These are phyloP conservation scores for Panus rudis DNA, from an alignment of 768 basidiomycete species.

Conservation along the genomic window DNA sequence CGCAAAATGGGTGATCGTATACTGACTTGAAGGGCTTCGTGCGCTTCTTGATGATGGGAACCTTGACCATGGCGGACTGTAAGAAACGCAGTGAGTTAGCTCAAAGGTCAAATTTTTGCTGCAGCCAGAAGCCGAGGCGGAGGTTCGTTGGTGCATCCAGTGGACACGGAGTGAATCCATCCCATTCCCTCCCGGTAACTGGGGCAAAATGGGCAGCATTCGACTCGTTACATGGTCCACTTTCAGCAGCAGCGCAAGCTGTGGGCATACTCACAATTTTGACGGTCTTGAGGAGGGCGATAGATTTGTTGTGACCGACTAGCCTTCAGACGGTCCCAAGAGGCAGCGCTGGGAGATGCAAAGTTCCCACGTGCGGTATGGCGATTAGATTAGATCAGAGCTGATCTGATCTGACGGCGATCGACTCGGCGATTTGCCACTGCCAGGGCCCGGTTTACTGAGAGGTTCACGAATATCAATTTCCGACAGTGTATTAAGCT, in stretches of 20 bases:
- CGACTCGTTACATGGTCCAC: constrained; percentile 10
- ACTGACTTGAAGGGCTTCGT: constrained; percentile 94
- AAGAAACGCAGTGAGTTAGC: constrained; percentile 2
- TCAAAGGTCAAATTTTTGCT: too few relatives aligned
- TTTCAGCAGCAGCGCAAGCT: constrained; percentile 7
- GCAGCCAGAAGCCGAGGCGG: not conserved
- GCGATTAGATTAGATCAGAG: constrained; percentile 2
- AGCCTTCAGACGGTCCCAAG: constrained; percentile 2
- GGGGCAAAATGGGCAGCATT: constrained; percentile 11
- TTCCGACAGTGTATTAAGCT: too few relatives aligned
- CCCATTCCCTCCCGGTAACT: constrained; percentile 4
- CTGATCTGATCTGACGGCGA: too few relatives aligned
- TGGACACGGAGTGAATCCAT: constrained; percentile 15
- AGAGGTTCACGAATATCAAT: too few relatives aligned
- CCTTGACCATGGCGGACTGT: constrained; percentile 41
- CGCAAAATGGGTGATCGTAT: not conserved
- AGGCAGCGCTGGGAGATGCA: not conserved
- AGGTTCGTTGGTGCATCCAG: constrained; percentile 17
- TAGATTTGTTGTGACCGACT: constrained; percentile 6
- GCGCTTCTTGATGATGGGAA: constrained; percentile 91
- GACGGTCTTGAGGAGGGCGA: constrained; percentile 42
- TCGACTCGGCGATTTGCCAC: too few relatives aligned
- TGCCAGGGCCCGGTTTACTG: too few relatives aligned
- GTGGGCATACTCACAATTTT: constrained; percentile 44
- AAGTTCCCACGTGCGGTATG: not conserved